Base-by-base conservation (phyloP, 1,284 basidiomycete genomes). In the Malassezia globosa region DNA sequence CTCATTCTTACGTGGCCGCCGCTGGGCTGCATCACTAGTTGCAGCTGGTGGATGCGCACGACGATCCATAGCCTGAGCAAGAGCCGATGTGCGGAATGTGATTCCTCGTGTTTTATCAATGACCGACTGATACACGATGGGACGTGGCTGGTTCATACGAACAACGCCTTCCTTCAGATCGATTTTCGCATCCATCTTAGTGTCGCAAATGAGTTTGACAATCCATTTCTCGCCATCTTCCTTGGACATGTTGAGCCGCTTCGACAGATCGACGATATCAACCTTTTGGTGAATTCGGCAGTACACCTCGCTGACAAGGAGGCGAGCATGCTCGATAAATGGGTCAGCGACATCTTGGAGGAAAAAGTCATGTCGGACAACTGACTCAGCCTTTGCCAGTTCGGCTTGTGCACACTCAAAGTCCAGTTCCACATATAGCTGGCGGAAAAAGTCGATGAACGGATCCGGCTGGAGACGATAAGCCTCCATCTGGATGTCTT, bases 141-240 rank as follows among this genome's bases (percentile, higher is more conserved):
- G 79, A 51, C 85, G 81, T 11, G 87, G 84, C 29, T 88, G 82
- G 73, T 87, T 84, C 73, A 96, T 95, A 74, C 90, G 84, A 63
- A 96, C 92, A 67, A 92, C 85, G 72, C 95, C 85, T 77, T 89
- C 87, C 75, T 92, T 87, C 41, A 95, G 79, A 73, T 96, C 90
- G 60, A 96, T 95, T 77, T 94, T 95, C 48, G 88, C 88, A 66
- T 97, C 88, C 80, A 94, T 87, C 48, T 87, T 81, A 22, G 90
- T 94, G 73, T 96, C 94, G 42, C 89, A 81, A 64, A 96, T 92
- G 51, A 96, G 82, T 77, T 94, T 95, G 64, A 95, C 92, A 59
- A 97, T 92, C 92, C 92, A 97, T 73, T 94, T 94, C 72, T 96
- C 92, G 49, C 92, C 94, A 66, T 96, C 92, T 62, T 89, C 88